phyloP scores from a whole-genome alignment of 768 basidiomycete genomes.

The Coprinopsis sp. region DNA sequence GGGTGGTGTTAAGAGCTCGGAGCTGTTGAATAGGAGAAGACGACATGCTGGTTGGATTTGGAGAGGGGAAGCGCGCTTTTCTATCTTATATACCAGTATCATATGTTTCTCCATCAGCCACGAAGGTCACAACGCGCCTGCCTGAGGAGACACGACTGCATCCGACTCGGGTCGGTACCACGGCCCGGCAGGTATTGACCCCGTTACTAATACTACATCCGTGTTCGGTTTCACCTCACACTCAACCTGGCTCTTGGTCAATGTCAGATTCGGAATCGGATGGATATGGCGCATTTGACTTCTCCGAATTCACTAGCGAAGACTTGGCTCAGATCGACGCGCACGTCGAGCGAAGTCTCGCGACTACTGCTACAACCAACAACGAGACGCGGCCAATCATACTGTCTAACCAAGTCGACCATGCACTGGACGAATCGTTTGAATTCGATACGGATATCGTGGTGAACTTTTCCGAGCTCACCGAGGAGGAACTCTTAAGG shows the following conservation, averaged over 20 bases:
- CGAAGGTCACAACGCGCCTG: too few species aligned
- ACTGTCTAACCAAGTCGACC: slow-evolving; percentile 1
- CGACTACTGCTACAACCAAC: neutral
- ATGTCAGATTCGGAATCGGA: slow-evolving; percentile 24
- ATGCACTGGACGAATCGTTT: slow-evolving; percentile 8
- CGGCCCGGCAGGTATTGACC: too few species aligned
- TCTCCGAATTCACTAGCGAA: slow-evolving; percentile 54
- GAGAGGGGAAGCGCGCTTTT: too few species aligned
- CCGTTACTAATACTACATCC: neutral
- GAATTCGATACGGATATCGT: slow-evolving; percentile 9
- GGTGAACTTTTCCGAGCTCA: slow-evolving; percentile 14
- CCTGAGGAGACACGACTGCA: too few species aligned
- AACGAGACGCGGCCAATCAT: neutral
- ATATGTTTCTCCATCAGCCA: too few species aligned
- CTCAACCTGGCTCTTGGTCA: neutral
- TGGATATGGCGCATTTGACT: slow-evolving; percentile 40
- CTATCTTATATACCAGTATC: too few species aligned
- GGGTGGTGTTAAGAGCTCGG: slow-evolving; percentile 4
- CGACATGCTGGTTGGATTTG: too few species aligned
- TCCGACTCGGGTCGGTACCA: too few species aligned
- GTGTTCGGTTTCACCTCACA: neutral
- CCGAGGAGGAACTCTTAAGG: slow-evolving; percentile 16
- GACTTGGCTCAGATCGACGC: slow-evolving; percentile 52
- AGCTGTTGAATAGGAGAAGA: too few species aligned
- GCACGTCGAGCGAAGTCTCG: slow-evolving; percentile 18